A percentile compares a stretch with the other conserved stretches of the same genome.
Conservation (phyloP, 2,329 filamentous ascomycete genomes). For the Claviceps arundinis region DNA sequence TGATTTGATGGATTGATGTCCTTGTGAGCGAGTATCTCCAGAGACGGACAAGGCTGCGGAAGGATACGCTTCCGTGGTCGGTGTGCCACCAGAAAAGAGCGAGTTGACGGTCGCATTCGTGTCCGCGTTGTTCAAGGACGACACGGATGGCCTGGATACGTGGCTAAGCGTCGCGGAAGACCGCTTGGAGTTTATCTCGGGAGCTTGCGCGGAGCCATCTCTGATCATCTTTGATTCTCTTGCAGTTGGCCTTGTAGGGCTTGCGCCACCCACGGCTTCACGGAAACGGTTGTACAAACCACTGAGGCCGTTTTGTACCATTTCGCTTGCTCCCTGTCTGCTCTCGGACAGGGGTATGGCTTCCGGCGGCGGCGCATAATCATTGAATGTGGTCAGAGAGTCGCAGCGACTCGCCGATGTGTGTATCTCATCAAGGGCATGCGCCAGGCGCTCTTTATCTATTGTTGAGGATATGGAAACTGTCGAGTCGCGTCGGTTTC, state of each 20-base stretch:
- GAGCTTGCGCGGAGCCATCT: conserved; percentile 19
- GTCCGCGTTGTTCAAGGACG: conserved; percentile 29
- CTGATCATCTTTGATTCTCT: conserved; percentile 19
- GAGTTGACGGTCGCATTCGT: conserved; percentile 20
- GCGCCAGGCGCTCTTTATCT: conserved; percentile 62
- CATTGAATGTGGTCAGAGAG: conserved; percentile 83
- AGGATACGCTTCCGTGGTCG: conserved; percentile 24
- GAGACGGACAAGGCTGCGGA: conserved; percentile 19
- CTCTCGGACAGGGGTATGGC: conserved; percentile 47
- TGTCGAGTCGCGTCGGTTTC: conserved; percentile 25
- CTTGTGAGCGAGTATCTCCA: conserved; percentile 27
- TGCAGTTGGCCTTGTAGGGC: conserved; percentile 24
- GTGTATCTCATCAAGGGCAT: conserved; percentile 78
- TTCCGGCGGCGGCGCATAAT: conserved; percentile 63
- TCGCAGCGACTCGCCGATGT: conserved; percentile 75
- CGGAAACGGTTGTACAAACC: conserved; percentile 78
- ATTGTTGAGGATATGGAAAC: conserved; percentile 26
- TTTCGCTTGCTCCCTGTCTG: conserved; percentile 57
- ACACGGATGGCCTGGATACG: conserved; percentile 26
- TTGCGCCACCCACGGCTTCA: conserved; percentile 63
- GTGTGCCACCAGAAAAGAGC: conserved; percentile 16
- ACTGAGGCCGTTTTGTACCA: conserved; percentile 74
- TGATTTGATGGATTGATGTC: conserved; percentile 31
- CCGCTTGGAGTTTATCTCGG: conserved; percentile 26
- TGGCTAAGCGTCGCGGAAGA: conserved; percentile 27